Evolutionary conservation across 2,329 filamentous ascomycete species (phyloP), one percentile per base, ranked within the genome.

Genomic region (Kalmusia sp.): DNA sequence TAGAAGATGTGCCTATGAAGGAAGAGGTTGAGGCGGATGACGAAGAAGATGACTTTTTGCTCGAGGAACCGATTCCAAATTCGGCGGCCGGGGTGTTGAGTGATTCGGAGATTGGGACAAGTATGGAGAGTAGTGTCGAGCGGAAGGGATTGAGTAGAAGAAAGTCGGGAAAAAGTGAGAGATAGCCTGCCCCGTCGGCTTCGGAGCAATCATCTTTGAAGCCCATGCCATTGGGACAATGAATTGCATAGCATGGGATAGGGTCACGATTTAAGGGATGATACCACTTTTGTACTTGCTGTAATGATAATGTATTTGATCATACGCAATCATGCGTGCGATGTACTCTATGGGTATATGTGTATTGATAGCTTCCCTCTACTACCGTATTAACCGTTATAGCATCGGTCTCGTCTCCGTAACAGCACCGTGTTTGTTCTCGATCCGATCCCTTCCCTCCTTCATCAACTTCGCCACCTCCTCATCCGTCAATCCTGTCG

Each of bases 51-150:
- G 74, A 76, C 51, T 78, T 75, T 39, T 68, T 81, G 34, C 58
- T 78, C 1, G 76, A 76, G 28, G 67, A 69, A 34, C 30, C 43
- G 14, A 46, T 46, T 15, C 43, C 30, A 6, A 46, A 15, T 34
- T 55, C 68, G 6, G 44, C 58, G 22, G 54, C 35, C 4, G 25
- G 46, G 8, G 57, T 54, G 14, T 52, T 68, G 40, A 67, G 63
- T 6, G 76, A 82, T 57, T 80, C 77, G 2, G 80, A 79, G 1
- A 68, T 82, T 44, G 80, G 79, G 0, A 82, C 79, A 6, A 80
- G 79, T 52, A 58, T 81, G 62, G 79, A 81, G 61, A 77, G 76
- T 49, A 63, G 68, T 19, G 14, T 40, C 22, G 59, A 56, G 45
- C 38, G 61, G 30, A 64, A 59, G 35, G 57, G 61, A 2, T 28